phyloP scores from a whole-genome alignment of 306 rosid genomes.

The Castanea mollissima region DNA sequence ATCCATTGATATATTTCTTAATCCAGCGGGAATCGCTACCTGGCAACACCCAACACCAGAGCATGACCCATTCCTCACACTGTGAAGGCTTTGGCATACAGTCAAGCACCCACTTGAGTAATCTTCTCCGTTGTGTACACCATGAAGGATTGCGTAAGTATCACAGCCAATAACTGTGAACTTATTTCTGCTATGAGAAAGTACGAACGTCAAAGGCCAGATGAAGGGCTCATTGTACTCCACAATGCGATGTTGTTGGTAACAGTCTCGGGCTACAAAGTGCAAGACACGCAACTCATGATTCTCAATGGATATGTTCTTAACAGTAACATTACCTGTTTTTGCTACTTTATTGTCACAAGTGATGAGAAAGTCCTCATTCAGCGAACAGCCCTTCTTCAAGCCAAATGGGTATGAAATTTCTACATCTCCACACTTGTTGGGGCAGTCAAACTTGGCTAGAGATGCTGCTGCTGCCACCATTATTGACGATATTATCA shows the following conservation, averaged over 20 bases:
- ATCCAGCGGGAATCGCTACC: neutral
- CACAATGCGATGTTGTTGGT: neutral
- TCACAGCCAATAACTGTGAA: slow-evolving; percentile 26
- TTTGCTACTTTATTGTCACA: slow-evolving; percentile 7
- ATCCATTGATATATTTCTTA: neutral
- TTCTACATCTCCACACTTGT: slow-evolving; percentile 28
- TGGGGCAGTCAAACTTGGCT: slow-evolving; percentile 20
- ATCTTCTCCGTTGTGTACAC: accelerated
- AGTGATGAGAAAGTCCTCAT: neutral
- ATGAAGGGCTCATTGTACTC: accelerated
- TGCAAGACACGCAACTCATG: neutral
- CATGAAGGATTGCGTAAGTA: slow-evolving; percentile 13
- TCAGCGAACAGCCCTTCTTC: neutral
- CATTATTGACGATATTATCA: neutral
- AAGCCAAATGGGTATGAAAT: slow-evolving; percentile 55
- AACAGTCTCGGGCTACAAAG: neutral
- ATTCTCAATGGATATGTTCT: slow-evolving; percentile 8
- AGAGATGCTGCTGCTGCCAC: neutral
- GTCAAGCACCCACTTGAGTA: slow-evolving; percentile 16
- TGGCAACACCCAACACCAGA: slow-evolving; percentile 26
- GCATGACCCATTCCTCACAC: neutral
- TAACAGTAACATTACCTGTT: neutral
- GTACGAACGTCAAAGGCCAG: neutral
- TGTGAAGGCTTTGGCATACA: neutral
- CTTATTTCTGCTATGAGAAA: slow-evolving; percentile 19